A percentile compares a stretch with the other conserved stretches of the same genome.
phyloP scores from a whole-genome alignment of 345 rosid species.

The Hibiscus syriacus region DNA sequence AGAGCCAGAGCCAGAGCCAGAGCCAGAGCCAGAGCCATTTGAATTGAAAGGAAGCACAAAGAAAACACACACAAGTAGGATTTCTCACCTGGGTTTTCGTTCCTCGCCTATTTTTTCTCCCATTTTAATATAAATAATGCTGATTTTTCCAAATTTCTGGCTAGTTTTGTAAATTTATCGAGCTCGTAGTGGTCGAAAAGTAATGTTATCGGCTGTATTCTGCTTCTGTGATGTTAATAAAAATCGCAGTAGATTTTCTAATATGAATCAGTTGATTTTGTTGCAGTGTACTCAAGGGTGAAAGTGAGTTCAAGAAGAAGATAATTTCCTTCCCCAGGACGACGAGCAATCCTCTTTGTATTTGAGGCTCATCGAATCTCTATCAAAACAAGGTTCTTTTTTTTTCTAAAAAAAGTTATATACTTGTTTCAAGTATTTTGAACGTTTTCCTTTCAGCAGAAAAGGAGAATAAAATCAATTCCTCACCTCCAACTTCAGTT shows the following conservation, averaged over 20 bases:
- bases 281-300: constrained; percentile 29
- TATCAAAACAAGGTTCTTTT: constrained; percentile 3
- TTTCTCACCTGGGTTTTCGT: neutral
- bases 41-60: too few species aligned
- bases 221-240: neutral
- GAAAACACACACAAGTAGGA: too few species aligned
- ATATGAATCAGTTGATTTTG: constrained; percentile 1
- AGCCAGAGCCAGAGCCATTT: too few species aligned
- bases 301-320: constrained; percentile 18
- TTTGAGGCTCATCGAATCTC: constrained; percentile 15
- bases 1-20: too few species aligned
- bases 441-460: constrained; percentile 2
- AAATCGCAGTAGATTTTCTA: neutral
- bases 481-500: constrained; percentile 9
- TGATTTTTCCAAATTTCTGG: too few species aligned
- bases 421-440: neutral
- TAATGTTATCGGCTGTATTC: neutral
- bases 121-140: too few species aligned
- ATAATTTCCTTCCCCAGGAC: constrained; percentile 11
- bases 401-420: constrained; percentile 2
- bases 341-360: constrained; percentile 1
- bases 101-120: too few species aligned
- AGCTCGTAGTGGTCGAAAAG: too few species aligned
- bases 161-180: too few species aligned
- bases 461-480: constrained; percentile 17